Evolutionary conservation across 495 filamentous ascomycete species (phyloP), one percentile per base, ranked within the genome.

Genomic region (Penicillium silybi): DNA sequence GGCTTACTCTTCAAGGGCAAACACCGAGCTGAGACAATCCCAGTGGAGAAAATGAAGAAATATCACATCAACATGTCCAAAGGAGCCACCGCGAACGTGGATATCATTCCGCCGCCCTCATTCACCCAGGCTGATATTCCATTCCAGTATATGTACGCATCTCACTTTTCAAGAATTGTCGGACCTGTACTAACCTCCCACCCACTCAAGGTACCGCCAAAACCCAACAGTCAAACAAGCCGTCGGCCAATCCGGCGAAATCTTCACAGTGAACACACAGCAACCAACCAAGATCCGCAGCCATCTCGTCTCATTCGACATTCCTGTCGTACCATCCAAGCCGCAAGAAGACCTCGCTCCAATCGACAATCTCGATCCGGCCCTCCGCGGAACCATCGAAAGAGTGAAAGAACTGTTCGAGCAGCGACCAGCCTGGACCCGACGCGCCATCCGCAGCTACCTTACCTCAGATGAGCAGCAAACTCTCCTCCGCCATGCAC

Each of bases 401-500:
- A 73, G 75, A 25, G 68, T 96, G 18, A 67, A 76, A 11, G 59
- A 68, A 2, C 71, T 87, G 19, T 83, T 97, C 64, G 72, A 83
- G 6, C 64, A 84, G 52, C 81, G 92, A 1, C 90, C 92, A 4
- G 85, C 95, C 59, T 95, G 89, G 84, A 95, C 90, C 3, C 83
- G 90, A 0, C 83, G 90, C 44, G 85, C 82, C 3, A 75, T 96
- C 46, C 78, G 81, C 60, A 95, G 95, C 67, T 67, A 76, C 17
- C 57, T 85, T 38, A 54, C 56, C 40, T 63, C 58, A 13, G 49
- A 64, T 38, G 72, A 88, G 37, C 76, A 75, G 6, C 73, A 77
- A 25, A 77, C 80, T 54, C 61, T 79, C 10, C 73, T 90, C 20
- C 82, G 85, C 61, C 68, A 82, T 52, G 81, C 85, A 41, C 68